Base-by-base conservation (phyloP, 805 yeast species). In the Pichia kluyveri region DNA sequence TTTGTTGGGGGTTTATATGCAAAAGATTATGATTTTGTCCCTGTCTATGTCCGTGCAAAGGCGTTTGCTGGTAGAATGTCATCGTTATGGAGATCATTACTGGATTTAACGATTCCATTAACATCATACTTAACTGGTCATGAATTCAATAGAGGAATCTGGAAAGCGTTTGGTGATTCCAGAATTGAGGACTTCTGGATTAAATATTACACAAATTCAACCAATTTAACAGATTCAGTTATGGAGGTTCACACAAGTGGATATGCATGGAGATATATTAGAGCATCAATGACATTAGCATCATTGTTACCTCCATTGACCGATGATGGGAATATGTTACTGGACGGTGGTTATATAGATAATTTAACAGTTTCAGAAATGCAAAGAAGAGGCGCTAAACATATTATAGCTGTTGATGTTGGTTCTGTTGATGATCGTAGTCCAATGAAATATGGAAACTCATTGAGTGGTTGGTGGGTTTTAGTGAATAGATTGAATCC, bases 101-200 rank as follows among this genome's bases (percentile, higher is more conserved):
- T 86, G 31, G 99, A 91, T 62, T 66, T 93, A 57, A 91, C 99
- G 0, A 85, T 90, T 63, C 99, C 99, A 0, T 82, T 87, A 1
- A 89, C 96, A 0, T 84, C 97, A 0, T 91, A 95, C 61, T 86
- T 95, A 11, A 93, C 99, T 1, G 99, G 99, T 0, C 96, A 93
- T 65, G 98, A 89, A 63, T 91, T 91, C 66, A 91, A 91, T 64
- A 73, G 98, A 55, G 98, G 99, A 44, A 79, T 91, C n/a, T 93
- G 97, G 96, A 91, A 93, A 63, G 79, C 87, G 0, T 86, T 91
- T 68, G 97, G 98, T 0, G 91, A 87, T 54, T 76, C 82, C 14
- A 82, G 96, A 58, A 88, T 91, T 54, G 99, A 91, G 62, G 99
- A 91, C 61, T 91, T 91, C 63, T 91, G 99, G 99, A 75, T 91